Percentiles rank a stretch among this genome's conserved stretches.
These are phyloP conservation scores for Ustilago lituana DNA, from an alignment of 1,284 basidiomycete genomes.

Conservation along the genomic window DNA sequence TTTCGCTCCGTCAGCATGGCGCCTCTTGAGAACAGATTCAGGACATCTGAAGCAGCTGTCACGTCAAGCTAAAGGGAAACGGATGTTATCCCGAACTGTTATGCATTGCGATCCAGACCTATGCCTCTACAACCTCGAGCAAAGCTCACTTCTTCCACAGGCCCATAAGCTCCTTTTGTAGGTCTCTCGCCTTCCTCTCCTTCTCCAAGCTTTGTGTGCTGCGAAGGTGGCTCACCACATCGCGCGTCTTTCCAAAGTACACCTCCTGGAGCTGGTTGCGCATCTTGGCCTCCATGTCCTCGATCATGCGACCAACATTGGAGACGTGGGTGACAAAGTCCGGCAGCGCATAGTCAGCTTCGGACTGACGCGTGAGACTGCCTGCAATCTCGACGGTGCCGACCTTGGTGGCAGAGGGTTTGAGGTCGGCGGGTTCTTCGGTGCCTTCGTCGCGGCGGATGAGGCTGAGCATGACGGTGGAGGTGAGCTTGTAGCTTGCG, in stretches of 20 bases:
- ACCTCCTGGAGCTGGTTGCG: slow-evolving; percentile 83
- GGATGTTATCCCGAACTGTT: too few species aligned
- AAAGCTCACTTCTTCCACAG: slow-evolving; percentile 61
- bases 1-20: too few species aligned
- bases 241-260: slow-evolving; percentile 97
- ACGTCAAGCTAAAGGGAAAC: too few species aligned
- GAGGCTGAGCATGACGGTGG: slow-evolving; percentile 96
- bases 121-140: not conserved
- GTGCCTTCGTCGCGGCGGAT: slow-evolving; percentile 72
- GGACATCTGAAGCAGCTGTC: too few species aligned
- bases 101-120: too few species aligned
- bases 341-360: slow-evolving; percentile 68
- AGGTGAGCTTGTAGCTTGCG: slow-evolving; percentile 96
- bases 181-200: slow-evolving; percentile 79
- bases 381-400: slow-evolving; percentile 88
- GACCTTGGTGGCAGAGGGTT: slow-evolving; percentile 67
- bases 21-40: too few species aligned
- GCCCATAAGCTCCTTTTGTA: slow-evolving; percentile 93
- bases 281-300: slow-evolving; percentile 99
- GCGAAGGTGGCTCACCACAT: slow-evolving; percentile 89
- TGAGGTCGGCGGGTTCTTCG: slow-evolving; percentile 54
- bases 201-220: slow-evolving; percentile 86
- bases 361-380: slow-evolving; percentile 95
- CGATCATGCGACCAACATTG: slow-evolving; percentile 92
- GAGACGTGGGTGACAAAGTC: slow-evolving; percentile 77